Evolutionary conservation across 768 basidiomycete species (phyloP).

Genomic region (Pleurotus cornucopiae): DNA sequence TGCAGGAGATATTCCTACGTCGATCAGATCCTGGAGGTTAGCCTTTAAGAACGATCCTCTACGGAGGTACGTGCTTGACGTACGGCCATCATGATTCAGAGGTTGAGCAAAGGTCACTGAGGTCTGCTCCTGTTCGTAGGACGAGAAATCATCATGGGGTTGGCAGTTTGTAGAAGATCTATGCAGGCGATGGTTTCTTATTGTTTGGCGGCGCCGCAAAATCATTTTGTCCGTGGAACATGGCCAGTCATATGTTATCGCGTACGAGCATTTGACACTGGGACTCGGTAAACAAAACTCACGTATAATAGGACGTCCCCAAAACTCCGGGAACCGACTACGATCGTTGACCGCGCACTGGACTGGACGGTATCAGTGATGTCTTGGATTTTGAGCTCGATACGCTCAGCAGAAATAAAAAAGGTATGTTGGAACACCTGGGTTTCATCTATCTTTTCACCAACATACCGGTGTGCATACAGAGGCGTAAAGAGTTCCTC

Average conservation of each 20-base stretch:
- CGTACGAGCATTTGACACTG: not conserved
- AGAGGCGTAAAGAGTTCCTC: slow-evolving; percentile 18
- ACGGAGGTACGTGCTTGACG: too few species aligned
- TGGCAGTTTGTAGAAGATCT: too few species aligned
- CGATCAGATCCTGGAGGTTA: too few species aligned
- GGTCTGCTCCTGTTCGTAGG: too few species aligned
- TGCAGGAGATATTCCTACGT: too few species aligned
- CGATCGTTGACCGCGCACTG: not conserved
- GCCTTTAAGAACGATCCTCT: too few species aligned
- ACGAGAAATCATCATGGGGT: too few species aligned
- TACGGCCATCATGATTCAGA: too few species aligned
- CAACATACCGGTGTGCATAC: not conserved
- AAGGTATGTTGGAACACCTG: not conserved
- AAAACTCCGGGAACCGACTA: not conserved
- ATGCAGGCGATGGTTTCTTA: too few species aligned
- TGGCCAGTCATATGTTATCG: not conserved
- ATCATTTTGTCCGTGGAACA: not conserved
- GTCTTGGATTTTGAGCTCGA: not conserved
- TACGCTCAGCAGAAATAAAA: not conserved
- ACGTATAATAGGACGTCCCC: not conserved
- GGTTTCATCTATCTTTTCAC: too few species aligned
- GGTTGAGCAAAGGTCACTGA: too few species aligned
- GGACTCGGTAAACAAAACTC: not conserved
- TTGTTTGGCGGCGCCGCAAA: not conserved
- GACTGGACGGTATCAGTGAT: not conserved